Percentiles rank a stretch among this genome's conserved stretches.
phyloP scores from a whole-genome alignment of 768 basidiomycete genomes.

The Boletus sp. region DNA sequence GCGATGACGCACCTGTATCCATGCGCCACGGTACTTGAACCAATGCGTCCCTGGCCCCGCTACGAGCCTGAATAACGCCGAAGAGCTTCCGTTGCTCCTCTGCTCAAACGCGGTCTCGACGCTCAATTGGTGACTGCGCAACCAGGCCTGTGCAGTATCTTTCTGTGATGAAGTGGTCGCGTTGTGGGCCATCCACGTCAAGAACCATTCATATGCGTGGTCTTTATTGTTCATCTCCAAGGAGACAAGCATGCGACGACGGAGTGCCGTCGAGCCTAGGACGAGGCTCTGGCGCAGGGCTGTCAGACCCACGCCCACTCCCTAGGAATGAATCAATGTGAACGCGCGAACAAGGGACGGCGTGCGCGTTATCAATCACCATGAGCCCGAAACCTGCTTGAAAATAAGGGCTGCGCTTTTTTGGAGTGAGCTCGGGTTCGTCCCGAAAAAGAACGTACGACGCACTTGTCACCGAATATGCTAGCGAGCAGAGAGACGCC shows the following conservation, averaged over 20 bases:
- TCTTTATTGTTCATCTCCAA: constrained; percentile 97
- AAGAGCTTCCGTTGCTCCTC: constrained; percentile 86
- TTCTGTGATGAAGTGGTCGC: constrained; percentile 35
- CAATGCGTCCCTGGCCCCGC: constrained; percentile 95
- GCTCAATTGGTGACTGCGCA: constrained; percentile 87
- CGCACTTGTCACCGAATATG: constrained; percentile 68
- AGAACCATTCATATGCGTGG: constrained; percentile 93
- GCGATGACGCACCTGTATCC: constrained; percentile 78
- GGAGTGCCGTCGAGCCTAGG: constrained; percentile 71
- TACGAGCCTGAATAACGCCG: constrained; percentile 88
- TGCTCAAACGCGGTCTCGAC: constrained; percentile 92
- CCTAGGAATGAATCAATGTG: constrained; percentile 45
- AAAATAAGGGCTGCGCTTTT: constrained; percentile 84
- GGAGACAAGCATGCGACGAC: constrained; percentile 87
- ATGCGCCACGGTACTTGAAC: constrained; percentile 85
- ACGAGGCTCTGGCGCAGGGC: constrained; percentile 68
- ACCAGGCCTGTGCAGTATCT: constrained; percentile 39
- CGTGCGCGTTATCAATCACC: constrained; percentile 45
- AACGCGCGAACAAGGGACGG: neutral
- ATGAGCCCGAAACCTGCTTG: constrained; percentile 98
- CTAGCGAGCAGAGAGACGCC: constrained; percentile 34
- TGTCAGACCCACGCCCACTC: constrained; percentile 84
- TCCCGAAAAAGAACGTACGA: constrained; percentile 12
- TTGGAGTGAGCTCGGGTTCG: constrained; percentile 21
- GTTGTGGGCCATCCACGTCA: constrained; percentile 90